A percentile compares a stretch with the other conserved stretches of the same genome.
These are phyloP conservation scores for Anthostomella pinea DNA, from an alignment of 2,329 filamentous ascomycete species.

Conservation along the genomic window DNA sequence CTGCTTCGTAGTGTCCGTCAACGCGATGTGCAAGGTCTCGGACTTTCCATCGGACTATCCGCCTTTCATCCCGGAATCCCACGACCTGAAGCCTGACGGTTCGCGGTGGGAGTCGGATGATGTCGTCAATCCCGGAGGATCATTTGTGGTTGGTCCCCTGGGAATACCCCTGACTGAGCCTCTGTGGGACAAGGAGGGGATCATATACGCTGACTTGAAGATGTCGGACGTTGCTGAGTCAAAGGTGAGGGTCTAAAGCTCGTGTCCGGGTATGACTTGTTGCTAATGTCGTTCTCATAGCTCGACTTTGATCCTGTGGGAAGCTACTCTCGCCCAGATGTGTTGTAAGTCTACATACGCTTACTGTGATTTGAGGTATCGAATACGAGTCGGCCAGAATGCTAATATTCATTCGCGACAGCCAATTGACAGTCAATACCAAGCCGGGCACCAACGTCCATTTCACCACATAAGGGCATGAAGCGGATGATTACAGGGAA, in stretches of 20 bases:
- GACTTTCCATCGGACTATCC: slow-evolving; percentile 42
- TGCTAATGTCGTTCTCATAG: slow-evolving; percentile 18
- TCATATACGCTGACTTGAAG: slow-evolving; percentile 36
- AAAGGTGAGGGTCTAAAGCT: slow-evolving; percentile 26
- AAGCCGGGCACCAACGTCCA: slow-evolving; percentile 29
- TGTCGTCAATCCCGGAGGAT: slow-evolving; percentile 39
- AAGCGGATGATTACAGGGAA: too few species aligned
- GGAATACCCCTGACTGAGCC: slow-evolving; percentile 38
- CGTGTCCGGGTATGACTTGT: not conserved
- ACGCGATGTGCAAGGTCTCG: slow-evolving; percentile 39
- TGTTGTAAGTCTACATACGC: slow-evolving; percentile 41
- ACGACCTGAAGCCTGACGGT: slow-evolving; percentile 38
- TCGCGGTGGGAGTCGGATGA: slow-evolving; percentile 35
- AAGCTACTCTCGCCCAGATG: slow-evolving; percentile 39
- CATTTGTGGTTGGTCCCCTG: slow-evolving; percentile 39
- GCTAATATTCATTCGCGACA: slow-evolving; percentile 4
- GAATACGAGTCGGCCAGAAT: not conserved
- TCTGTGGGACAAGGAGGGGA: slow-evolving; percentile 38
- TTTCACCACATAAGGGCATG: slow-evolving; percentile 19
- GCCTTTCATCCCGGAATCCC: slow-evolving; percentile 37
- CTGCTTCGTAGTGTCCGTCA: slow-evolving; percentile 41
- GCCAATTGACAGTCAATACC: slow-evolving; percentile 31
- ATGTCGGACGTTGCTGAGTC: slow-evolving; percentile 36
- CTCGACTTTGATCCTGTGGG: slow-evolving; percentile 42
- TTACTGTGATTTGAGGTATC: too few species aligned